Percentiles rank a stretch among this genome's conserved stretches.
phyloP scores from a whole-genome alignment of 2,329 filamentous ascomycete species.

The Curvularia spicifera region DNA sequence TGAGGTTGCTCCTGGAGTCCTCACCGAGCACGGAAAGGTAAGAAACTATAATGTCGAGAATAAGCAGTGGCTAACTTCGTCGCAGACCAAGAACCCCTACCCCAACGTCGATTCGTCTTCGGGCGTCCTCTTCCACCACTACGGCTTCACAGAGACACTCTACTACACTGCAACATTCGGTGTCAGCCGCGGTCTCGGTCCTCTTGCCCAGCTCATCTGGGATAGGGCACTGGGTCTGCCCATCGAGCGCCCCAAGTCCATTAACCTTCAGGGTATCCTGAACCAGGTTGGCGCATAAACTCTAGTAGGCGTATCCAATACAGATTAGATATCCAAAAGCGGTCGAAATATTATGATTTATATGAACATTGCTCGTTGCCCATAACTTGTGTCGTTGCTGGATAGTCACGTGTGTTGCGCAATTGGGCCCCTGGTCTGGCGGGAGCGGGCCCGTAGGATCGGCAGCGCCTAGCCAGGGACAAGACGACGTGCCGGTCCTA shows the following conservation, averaged over 20 bases:
- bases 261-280: constrained; percentile 86
- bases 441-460: constrained; percentile 17
- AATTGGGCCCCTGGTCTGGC: neutral
- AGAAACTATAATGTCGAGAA: constrained; percentile 9
- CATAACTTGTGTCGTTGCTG: neutral
- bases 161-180: constrained; percentile 84
- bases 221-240: constrained; percentile 91
- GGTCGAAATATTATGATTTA: neutral
- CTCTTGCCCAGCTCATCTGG: constrained; percentile 94
- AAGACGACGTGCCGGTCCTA: constrained; percentile 15
- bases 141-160: constrained; percentile 94
- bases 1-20: constrained; percentile 85
- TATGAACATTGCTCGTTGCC: neutral
- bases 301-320: neutral
- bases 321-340: neutral
- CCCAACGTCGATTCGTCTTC: constrained; percentile 95
- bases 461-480: constrained; percentile 21
- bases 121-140: constrained; percentile 96
- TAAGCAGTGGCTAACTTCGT: constrained; percentile 7
- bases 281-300: constrained; percentile 57
- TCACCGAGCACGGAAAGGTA: constrained; percentile 91
- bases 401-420: constrained; percentile 2
- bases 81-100: constrained; percentile 88
- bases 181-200: constrained; percentile 77
- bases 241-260: constrained; percentile 97